Base-by-base conservation (phyloP, 345 rosid species). In the Tarenaya hassleriana region DNA sequence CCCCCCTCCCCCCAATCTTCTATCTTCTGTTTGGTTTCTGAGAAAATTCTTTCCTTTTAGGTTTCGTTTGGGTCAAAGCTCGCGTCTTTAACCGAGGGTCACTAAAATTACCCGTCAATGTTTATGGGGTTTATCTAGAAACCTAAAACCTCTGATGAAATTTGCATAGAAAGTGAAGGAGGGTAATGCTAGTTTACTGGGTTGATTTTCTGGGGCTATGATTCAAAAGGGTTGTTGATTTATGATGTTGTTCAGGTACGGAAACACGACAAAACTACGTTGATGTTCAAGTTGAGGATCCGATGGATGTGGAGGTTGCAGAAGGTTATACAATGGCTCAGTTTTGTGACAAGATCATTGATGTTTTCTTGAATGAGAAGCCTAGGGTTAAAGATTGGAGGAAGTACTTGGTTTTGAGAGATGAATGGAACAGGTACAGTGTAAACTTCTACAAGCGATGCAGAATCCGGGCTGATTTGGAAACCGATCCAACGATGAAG, bases 361-460 rank as follows among this genome's bases (percentile, higher is more conserved):
- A 84, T 71, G 12, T 84, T 38, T 92, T 87, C 69, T 62, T 88
- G 73, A 75, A 70, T 61, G 83, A 84, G 83, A 92, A 87, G 64
- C 82, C 80, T 29, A 72, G 77, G 62, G 84, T 77, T 5, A 92
- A 74, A 55, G 73, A 88, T 15, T 92, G 94, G 98, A 82, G 73
- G 50, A 84, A 78, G 69, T 84, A 73, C 65, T 55, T 91, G 73
- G 77, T 83, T 41, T 72, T 87, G 12, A 79, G 96, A 64, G 86
- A 84, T 43, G 95, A 84, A 64, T 91, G 95, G 96, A 74, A 72
- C 16, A 87, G 82, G 77, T 84, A 87, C 45, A 81, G 75, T 50
- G 76, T 75, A 6, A 64, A 75, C 55, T 91, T 91, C 73, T 87
- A 84, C 38, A 69, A 33, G 15, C 77, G 82, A 46, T 91, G 98